These are phyloP conservation scores for Quercus cerris DNA, from an alignment of 306 rosid species.

Conservation along the genomic window DNA sequence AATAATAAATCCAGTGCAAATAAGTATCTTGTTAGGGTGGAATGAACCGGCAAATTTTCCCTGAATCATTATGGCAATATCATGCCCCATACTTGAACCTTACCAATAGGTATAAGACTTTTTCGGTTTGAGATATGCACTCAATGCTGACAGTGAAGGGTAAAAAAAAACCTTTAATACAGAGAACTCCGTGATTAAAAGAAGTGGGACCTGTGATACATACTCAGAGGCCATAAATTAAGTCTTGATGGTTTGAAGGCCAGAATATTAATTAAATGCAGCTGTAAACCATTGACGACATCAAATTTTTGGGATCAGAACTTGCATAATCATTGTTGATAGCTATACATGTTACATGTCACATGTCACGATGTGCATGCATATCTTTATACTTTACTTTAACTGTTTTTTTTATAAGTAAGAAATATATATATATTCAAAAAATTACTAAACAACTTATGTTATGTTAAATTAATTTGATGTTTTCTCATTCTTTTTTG, in stretches of 20 bases:
- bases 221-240: background rate
- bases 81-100: background rate
- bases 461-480: background rate
- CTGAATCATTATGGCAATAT: background rate
- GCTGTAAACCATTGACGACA: background rate
- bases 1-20: background rate
- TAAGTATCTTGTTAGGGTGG: background rate
- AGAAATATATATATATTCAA: too few relatives aligned
- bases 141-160: background rate
- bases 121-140: background rate
- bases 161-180: background rate
- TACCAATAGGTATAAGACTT: background rate
- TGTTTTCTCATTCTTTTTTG: conserved; percentile 22
- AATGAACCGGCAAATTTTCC: background rate
- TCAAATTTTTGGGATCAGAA: background rate
- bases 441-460: background rate
- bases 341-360: background rate
- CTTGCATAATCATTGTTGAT: background rate
- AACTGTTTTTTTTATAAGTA: too few relatives aligned
- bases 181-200: background rate
- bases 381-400: background rate
- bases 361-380: background rate
- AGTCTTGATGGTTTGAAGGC: background rate
- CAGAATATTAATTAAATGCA: background rate
- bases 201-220: background rate